A percentile compares a stretch with the other conserved stretches of the same genome.
Conservation (phyloP, 352 stramenopile genomes). For the Phytophthora tubulina region DNA sequence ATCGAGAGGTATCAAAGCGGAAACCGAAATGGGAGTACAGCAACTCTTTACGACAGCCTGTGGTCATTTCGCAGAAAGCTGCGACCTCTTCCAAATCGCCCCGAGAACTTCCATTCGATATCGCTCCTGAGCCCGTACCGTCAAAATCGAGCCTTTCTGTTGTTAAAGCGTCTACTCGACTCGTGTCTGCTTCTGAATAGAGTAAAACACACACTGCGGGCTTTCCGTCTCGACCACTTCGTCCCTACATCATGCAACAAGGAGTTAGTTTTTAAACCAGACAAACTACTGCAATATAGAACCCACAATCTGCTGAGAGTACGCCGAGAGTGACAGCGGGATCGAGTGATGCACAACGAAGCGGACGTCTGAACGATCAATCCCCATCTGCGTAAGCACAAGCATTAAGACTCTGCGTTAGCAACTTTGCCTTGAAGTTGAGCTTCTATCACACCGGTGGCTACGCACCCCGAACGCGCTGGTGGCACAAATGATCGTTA, state of each 20-base stretch:
- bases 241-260: slow-evolving; percentile 48
- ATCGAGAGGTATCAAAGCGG: slow-evolving; percentile 47
- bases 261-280: neutral
- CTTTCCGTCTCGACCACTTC: slow-evolving; percentile 72
- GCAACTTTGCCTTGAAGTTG: neutral
- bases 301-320: slow-evolving; percentile 84
- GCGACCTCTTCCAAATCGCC: slow-evolving; percentile 59
- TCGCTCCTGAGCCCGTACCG: slow-evolving; percentile 12
- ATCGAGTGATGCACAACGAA: slow-evolving; percentile 82
- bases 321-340: slow-evolving; percentile 69
- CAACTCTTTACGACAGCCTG: slow-evolving; percentile 64
- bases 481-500: slow-evolving; percentile 82
- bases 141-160: slow-evolving; percentile 50
- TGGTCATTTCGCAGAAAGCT: slow-evolving; percentile 61
- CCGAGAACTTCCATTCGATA: slow-evolving; percentile 54
- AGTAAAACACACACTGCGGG: slow-evolving; percentile 63
- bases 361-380: slow-evolving; percentile 78
- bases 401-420: neutral
- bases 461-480: slow-evolving; percentile 76
- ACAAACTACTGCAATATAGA: no score
- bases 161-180: slow-evolving; percentile 55
- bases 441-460: neutral
- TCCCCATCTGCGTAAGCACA: slow-evolving; percentile 70
- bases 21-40: slow-evolving; percentile 70
- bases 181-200: slow-evolving; percentile 68